phyloP scores from a whole-genome alignment of 148 eudicot species.

The Camellia lanceoleosa region DNA sequence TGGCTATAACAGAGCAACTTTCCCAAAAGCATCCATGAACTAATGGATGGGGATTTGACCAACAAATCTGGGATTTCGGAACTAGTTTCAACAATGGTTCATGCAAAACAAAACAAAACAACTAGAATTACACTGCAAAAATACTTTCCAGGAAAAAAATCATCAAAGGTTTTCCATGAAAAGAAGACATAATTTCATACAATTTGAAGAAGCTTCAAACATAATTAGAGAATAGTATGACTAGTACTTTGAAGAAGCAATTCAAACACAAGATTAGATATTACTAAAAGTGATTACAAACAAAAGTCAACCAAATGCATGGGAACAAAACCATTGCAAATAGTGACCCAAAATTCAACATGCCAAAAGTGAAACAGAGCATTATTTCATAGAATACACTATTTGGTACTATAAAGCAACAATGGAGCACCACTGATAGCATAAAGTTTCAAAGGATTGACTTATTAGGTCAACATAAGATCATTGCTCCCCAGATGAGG shows the following conservation, averaged over 20 bases:
- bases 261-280: background rate
- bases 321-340: constrained; percentile 15
- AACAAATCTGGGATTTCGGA: background rate
- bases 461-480: constrained; percentile 17
- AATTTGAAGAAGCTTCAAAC: too few relatives aligned
- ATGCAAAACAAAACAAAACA: background rate
- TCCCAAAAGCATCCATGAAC: background rate
- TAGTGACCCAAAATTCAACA: constrained; percentile 10
- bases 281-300: background rate
- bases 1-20: background rate
- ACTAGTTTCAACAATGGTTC: background rate
- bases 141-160: background rate
- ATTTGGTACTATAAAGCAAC: constrained; percentile 3
- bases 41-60: too few relatives aligned
- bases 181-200: background rate
- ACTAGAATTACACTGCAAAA: background rate
- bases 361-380: background rate
- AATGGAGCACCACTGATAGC: constrained; percentile 16
- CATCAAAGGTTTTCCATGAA: background rate
- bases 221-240: background rate
- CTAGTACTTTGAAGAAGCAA: background rate
- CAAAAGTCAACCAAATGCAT: constrained; percentile 2
- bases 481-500: constrained; percentile 22
- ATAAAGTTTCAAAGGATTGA: background rate
- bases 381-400: constrained; percentile 6